Evolutionary conservation across 352 stramenopile genomes (phyloP), one percentile per base, ranked within the genome.

Genomic region (Phytophthora macrochlamydospora): DNA sequence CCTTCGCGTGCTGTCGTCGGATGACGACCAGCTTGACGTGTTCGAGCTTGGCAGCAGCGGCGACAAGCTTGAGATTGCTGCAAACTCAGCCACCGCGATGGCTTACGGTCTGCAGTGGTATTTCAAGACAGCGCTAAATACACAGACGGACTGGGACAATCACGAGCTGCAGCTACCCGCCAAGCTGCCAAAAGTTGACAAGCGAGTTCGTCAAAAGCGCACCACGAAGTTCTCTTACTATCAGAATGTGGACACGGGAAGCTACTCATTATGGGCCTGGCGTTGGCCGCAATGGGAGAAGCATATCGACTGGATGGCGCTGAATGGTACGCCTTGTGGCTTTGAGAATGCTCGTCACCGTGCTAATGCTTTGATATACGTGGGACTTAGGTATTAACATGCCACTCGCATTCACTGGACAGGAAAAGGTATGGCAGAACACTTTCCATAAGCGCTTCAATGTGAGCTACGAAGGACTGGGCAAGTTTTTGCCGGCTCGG

Each of bases 231-330:
- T 90, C 60, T 87, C 85, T 37, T 97, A 98, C 72, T 93, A 96
- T 60, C 89, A 95, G 67, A 98, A 98, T 67, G 91, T 97, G n/a
- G 96, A 91, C 71, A 97, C 92, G 1, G 87, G 90, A 44, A 95
- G 88, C 65, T 98, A 98, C 74, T 95, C 85, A 40, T 81, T 89
- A 32, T 94, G 90, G 73, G 85, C 79, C 45, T 97, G 93, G 87
- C 86, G 84, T 44, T 96, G 87, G 85, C 51, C 71, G 30, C 75
- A 94, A 57, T 98, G 92, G 92, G 85, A 97, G 63, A 70, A 76
- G 4, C 90, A 97, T 74, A 91, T 98, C 59, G 92, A 98, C 77
- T 97, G 91, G 90, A 95, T 97, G 83, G 90, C 89, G 2, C 64
- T 97, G 7, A 96, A 93, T 51, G 63, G 63, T 70, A 8, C 11